Evolutionary conservation across 2,329 filamentous ascomycete genomes (phyloP), one percentile per base, ranked within the genome.

Genomic region (Sclerotinia spermophila): DNA sequence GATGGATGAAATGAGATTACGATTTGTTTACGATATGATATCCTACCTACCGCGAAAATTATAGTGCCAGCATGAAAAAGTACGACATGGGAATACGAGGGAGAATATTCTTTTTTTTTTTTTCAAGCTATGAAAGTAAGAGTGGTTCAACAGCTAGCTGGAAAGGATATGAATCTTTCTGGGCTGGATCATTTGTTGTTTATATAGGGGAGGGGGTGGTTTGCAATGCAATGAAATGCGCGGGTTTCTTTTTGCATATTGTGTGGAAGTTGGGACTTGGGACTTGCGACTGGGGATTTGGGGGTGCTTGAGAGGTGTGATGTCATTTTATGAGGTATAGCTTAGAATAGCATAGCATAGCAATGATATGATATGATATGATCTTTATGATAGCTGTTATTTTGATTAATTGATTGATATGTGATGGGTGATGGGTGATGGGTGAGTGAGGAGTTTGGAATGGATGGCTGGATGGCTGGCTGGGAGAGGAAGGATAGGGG

Each of bases 1-100:
- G 45, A 65, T 38, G 61, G 59, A 64, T 24, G 61, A 56, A 56
- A 65, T 51, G 64, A 69, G 66, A 59, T 72, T n/a, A 71, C 65
- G 71, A 71, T 65, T 70, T 70, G 30, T 72, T 72, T 72, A 71
- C 55, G 71, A 72, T 61, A 71, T 64, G 70, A 70, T 64, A 69
- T 70, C 58, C 68, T 55, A 66, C 27, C 33, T 27, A 53, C 33
- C 15, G 45, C 61, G 45, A 53, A 51, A 51, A n/a, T 27, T 27
- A 51, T 53, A 53, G 61, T 40, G 24, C 33, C 45, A 65, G 33
- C 33, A 60, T 51, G 48, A 35, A 65, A 68, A 58, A 69, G 60
- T 44, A 66, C 48, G 60, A 38, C 19, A 65, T 66, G 24, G 5
- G 42, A 67, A 65, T 66, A 45, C 8, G 42, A 67, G 30, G 55